Evolutionary conservation across 2,329 filamentous ascomycete genomes (phyloP).

Genomic region (Tolypocladium tundrense): DNA sequence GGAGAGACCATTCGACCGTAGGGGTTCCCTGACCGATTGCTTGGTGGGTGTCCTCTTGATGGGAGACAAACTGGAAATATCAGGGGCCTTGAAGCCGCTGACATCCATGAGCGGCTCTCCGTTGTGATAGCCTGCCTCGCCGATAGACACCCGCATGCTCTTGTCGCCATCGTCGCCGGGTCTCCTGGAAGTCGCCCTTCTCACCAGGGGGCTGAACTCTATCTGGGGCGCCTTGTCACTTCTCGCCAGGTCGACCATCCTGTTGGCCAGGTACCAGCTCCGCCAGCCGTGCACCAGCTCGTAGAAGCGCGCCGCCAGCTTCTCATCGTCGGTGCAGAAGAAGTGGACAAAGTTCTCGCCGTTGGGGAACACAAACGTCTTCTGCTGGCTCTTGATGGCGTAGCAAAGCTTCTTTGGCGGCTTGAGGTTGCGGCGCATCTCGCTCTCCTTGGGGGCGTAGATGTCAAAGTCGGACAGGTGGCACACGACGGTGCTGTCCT

Average conservation of each 20-base stretch:
- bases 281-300: conserved; percentile 69
- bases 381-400: conserved; percentile 87
- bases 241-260: conserved; percentile 42
- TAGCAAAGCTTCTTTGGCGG: conserved; percentile 80
- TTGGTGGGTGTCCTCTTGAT: neutral
- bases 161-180: conserved; percentile 5
- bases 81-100: conserved; percentile 7
- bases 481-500: conserved; percentile 62
- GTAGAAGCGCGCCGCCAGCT: conserved; percentile 59
- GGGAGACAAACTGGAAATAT: neutral
- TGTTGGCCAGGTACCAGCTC: conserved; percentile 81
- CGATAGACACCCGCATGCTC: conserved; percentile 31
- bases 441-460: conserved; percentile 63
- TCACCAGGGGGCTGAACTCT: neutral
- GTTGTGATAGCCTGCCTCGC: neutral
- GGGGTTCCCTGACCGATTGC: neutral
- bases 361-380: conserved; percentile 70
- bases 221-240: conserved; percentile 14
- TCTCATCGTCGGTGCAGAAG: conserved; percentile 69
- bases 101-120: conserved; percentile 9
- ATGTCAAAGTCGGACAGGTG: conserved; percentile 90
- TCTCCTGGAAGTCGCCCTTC: neutral
- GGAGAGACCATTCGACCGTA: neutral
- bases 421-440: conserved; percentile 60
- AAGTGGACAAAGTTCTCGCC: conserved; percentile 86